A percentile compares a stretch with the other conserved stretches of the same genome.
Conservation (phyloP, 2,329 filamentous ascomycete genomes). For the Aspergillus ibericus region DNA sequence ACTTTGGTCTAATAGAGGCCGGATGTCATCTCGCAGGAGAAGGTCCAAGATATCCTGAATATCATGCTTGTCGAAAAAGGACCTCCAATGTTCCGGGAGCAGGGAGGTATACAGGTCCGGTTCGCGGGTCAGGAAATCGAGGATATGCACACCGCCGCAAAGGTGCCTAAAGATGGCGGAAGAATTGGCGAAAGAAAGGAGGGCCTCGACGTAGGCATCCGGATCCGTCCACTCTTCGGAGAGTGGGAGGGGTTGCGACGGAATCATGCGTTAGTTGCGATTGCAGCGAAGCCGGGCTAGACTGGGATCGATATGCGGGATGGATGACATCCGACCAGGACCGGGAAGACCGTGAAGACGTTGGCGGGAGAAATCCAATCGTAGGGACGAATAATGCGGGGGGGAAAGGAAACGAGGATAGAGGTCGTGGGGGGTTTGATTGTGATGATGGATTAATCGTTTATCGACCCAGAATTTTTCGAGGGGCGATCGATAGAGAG, state of each 20-base stretch:
- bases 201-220: conserved; percentile 75
- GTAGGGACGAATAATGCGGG: not conserved
- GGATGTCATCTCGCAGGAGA: conserved; percentile 74
- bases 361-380: not conserved
- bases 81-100: conserved; percentile 76
- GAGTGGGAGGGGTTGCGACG: conserved; percentile 63
- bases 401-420: not conserved
- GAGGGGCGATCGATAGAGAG: not conserved
- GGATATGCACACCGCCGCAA: conserved; percentile 95
- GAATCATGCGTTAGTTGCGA: conserved; percentile 42
- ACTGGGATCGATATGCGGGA: conserved; percentile 1
- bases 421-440: not conserved
- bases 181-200: conserved; percentile 73
- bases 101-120: conserved; percentile 78
- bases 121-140: conserved; percentile 89
- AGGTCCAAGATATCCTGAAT: conserved; percentile 77
- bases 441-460: not conserved
- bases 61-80: conserved; percentile 69
- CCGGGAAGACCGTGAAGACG: not conserved
- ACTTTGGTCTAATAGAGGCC: conserved; percentile 35
- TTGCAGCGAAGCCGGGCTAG: not conserved
- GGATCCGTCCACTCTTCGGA: conserved; percentile 66
- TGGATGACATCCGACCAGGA: conserved; percentile 2
- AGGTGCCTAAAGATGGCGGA: conserved; percentile 79
- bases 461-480: conserved; percentile 4